Conservation (phyloP, 2,329 filamentous ascomycete species). For the Clonostachys solani region DNA sequence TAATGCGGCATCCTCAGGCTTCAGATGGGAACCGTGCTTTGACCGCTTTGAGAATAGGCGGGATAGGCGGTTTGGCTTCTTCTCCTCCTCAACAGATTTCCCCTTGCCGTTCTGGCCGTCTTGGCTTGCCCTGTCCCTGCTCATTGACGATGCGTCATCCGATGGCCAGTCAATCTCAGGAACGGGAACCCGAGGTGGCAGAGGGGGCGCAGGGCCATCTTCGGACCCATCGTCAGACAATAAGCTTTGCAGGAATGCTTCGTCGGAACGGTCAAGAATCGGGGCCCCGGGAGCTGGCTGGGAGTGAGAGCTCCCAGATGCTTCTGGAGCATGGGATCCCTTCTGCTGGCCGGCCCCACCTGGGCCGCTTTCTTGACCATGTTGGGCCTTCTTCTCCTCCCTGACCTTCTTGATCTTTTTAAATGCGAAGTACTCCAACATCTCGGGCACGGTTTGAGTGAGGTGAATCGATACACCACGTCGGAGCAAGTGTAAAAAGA, state of each 20-base stretch:
- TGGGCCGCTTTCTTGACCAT: slow-evolving; percentile 12
- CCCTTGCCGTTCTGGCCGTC: not conserved
- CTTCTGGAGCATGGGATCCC: not conserved
- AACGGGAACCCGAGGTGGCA: slow-evolving; percentile 49
- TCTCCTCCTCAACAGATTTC: not conserved
- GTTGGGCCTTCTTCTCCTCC: slow-evolving; percentile 36
- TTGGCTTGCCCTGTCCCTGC: slow-evolving; percentile 6
- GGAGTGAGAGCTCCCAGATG: slow-evolving; percentile 18
- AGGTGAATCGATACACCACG: not conserved
- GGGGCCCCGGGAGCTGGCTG: slow-evolving; percentile 24
- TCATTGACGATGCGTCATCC: slow-evolving; percentile 17
- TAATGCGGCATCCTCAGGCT: slow-evolving; percentile 23
- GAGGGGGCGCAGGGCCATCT: slow-evolving; percentile 42
- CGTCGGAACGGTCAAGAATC: slow-evolving; percentile 52
- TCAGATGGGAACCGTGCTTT: slow-evolving; percentile 29
- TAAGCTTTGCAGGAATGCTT: slow-evolving; percentile 52
- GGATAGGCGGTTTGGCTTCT: slow-evolving; percentile 25
- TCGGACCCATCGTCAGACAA: slow-evolving; percentile 27
- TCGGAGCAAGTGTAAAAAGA: not conserved
- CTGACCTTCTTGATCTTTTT: slow-evolving; percentile 60
- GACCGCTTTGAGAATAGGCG: slow-evolving; percentile 28
- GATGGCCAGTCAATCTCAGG: slow-evolving; percentile 45
- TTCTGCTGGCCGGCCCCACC: slow-evolving; percentile 4
- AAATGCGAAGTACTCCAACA: slow-evolving; percentile 61
- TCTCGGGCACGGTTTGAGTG: slow-evolving; percentile 20